Evolutionary conservation across 352 stramenopile species (phyloP).

Genomic region (Phytophthora sp.): DNA sequence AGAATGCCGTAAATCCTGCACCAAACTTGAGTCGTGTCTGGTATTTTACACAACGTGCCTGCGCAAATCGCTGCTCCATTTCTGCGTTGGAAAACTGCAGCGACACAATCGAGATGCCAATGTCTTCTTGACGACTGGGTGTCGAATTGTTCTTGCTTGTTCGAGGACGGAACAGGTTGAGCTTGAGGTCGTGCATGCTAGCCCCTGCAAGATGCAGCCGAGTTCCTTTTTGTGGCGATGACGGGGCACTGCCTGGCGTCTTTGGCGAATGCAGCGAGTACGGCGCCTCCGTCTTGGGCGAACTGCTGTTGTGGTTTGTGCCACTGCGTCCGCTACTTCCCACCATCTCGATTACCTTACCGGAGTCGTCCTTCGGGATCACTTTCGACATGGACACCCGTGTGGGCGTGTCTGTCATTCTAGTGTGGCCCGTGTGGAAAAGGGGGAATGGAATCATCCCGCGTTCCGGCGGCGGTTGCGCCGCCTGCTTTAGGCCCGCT

Average conservation of each 20-base stretch:
- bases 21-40: constrained; percentile 77
- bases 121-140: constrained; percentile 73
- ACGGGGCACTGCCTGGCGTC: constrained; percentile 13
- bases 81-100: constrained; percentile 72
- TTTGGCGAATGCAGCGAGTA: constrained; percentile 22
- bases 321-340: constrained; percentile 42
- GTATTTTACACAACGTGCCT: constrained; percentile 66
- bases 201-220: constrained; percentile 53
- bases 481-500: constrained; percentile 9
- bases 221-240: constrained; percentile 42
- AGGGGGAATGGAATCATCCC: constrained; percentile 75
- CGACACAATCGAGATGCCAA: constrained; percentile 76
- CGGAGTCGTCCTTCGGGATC: constrained; percentile 58
- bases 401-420: constrained; percentile 71
- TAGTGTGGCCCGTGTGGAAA: constrained; percentile 80
- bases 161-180: constrained; percentile 73
- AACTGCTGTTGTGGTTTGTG: constrained; percentile 4
- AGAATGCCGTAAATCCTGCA: constrained; percentile 76
- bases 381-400: constrained; percentile 76
- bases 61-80: constrained; percentile 69
- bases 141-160: constrained; percentile 25
- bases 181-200: constrained; percentile 71
- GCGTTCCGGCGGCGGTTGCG: constrained; percentile 25
- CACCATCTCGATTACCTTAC: constrained; percentile 32
- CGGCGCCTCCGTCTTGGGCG: background rate